Percentiles rank a stretch among this genome's conserved stretches.
Conservation (phyloP, 1,139 yeast genomes). For the Zygosaccharomyces pseudobailii region DNA sequence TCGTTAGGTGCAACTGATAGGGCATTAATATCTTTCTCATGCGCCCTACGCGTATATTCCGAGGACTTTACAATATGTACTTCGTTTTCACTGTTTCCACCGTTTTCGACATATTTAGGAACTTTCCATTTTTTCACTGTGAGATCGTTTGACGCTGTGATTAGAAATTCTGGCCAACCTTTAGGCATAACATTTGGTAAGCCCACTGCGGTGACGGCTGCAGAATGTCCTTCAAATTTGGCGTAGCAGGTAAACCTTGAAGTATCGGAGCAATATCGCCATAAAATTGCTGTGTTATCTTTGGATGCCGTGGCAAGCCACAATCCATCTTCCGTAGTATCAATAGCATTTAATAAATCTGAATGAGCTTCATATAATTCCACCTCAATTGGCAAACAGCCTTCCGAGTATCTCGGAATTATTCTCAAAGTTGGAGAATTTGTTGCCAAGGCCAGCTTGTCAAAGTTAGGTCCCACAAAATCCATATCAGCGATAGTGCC, state of each 20-base stretch:
- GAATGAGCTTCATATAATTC: conserved; percentile 72
- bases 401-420: conserved; percentile 34
- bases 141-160: conserved; percentile 85
- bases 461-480: conserved; percentile 60
- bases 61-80: conserved; percentile 47
- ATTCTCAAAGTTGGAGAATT: conserved; percentile 89
- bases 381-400: conserved; percentile 51
- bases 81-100: conserved; percentile 10
- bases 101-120: conserved; percentile 38
- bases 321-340: conserved; percentile 67
- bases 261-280: conserved; percentile 53
- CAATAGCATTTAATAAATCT: conserved; percentile 79
- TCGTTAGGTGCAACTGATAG: conserved; percentile 87
- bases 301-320: conserved; percentile 96
- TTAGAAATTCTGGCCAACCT: conserved; percentile 59
- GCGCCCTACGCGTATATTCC: conserved; percentile 89
- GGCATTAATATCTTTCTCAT: conserved; percentile 91
- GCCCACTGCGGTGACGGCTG: conserved; percentile 78
- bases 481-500: conserved; percentile 90
- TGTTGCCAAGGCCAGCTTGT: conserved; percentile 75
- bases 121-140: conserved; percentile 88
- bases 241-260: conserved; percentile 51
- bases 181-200: conserved; percentile 56
- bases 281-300: conserved; percentile 76
- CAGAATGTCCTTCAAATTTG: conserved; percentile 77